Evolutionary conservation across 805 yeast genomes (phyloP), one percentile per base, ranked within the genome.

Genomic region (Brettanomyces custersianus): DNA sequence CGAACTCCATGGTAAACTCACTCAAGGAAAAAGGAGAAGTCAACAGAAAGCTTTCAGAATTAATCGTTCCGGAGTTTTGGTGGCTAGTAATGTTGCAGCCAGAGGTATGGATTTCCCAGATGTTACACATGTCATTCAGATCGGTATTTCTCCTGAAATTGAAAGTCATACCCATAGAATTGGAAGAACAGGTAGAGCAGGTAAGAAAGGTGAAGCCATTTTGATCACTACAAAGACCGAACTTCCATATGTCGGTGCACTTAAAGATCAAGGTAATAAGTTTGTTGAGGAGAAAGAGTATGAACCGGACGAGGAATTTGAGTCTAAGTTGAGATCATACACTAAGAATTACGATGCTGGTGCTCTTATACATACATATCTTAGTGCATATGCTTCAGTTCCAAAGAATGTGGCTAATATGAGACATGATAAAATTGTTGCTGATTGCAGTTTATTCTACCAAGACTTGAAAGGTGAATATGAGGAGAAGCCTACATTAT

Each of bases 171-270:
- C 87, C 40, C 97, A 90, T 62, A 80, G 95, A 59, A 80, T 90
- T 52, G 97, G 97, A 41, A 79, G 97, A 68, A 90, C 96, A 12
- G 97, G 94, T 29, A 77, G 97, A 62, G 94, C 88, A 37, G 96
- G 95, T 38, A 70, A 71, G 40, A 63, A 67, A 18, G 97, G 97
- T 43, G 65, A 69, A 33, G 83, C 95, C 4, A 57, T 74, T 12
- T 55, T 82, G 40, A 77, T 74, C 52, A 49, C 77, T 33, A 64
- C 80, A 21, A 57, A 67, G 42, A 57, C 62, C 33, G 95, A 87
- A 55, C 45, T 59, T 25, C 68, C 69, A 23, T 87, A 74, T 55
- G 57, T 75, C 27, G 56, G 60, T 27, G 60, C 63, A 2, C 66
- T 85, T 49, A 55, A 60, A 33, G 55, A 66, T 39, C 73, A 71